Evolutionary conservation across 2,329 filamentous ascomycete genomes (phyloP).

Genomic region (Neospermospora avenae): DNA sequence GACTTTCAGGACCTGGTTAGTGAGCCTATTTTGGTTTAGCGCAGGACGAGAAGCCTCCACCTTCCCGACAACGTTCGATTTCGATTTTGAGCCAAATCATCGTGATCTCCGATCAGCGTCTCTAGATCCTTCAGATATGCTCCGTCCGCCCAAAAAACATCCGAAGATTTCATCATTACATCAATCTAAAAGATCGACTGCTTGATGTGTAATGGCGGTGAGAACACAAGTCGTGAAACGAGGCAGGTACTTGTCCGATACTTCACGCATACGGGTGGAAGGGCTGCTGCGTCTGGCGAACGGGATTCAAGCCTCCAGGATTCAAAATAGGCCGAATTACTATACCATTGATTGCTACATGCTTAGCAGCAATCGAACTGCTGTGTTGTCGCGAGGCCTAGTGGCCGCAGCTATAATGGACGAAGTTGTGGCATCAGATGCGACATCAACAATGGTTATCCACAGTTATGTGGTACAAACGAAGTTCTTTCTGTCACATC

Average conservation of each 20-base stretch:
- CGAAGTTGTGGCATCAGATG: neutral
- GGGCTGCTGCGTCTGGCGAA: neutral
- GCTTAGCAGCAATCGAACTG: neutral
- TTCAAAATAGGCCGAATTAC: neutral
- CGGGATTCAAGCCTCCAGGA: constrained; percentile 10
- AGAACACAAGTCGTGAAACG: constrained; percentile 24
- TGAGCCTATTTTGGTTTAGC: too few relatives aligned
- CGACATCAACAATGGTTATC: neutral
- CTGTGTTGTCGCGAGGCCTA: neutral
- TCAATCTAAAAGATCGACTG: constrained; percentile 18
- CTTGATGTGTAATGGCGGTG: constrained; percentile 29
- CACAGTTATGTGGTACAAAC: constrained; percentile 3
- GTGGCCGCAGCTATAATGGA: neutral
- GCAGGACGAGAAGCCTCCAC: too few relatives aligned
- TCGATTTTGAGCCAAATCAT: constrained; percentile 24
- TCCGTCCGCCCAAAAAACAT: constrained; percentile 27
- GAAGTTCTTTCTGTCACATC: constrained; percentile 3
- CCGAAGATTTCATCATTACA: constrained; percentile 12
- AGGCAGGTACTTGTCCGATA: constrained; percentile 18
- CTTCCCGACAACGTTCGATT: constrained; percentile 19
- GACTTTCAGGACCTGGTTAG: too few relatives aligned
- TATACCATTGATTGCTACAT: neutral
- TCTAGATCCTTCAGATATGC: constrained; percentile 31
- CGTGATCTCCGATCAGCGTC: constrained; percentile 1
- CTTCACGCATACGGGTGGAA: constrained; percentile 9